Evolutionary conservation across 192 early-diverging fungal genomes (phyloP), one percentile per base, ranked within the genome.

Genomic region (Martensiomyces pterosporus): DNA sequence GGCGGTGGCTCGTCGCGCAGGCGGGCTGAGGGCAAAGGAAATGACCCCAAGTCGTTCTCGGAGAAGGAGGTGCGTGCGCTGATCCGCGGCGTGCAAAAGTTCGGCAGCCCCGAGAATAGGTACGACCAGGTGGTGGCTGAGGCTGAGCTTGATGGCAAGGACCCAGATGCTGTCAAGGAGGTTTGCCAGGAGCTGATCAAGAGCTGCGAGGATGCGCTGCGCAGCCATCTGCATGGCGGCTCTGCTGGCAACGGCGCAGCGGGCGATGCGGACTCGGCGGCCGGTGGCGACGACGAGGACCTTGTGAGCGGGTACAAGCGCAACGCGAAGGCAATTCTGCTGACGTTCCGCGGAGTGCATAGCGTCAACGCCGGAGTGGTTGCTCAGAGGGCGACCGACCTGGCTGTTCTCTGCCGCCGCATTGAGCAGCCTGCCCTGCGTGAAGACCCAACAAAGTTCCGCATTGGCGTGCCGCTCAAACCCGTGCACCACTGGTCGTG

Each of bases 51-150:
- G 39, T 64, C 57, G 14, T 60, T 97, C 25, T 76, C 78, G 6
- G 83, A 87, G 38, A 93, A 92, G 67, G 91, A 95, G 37, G 58
- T 89, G n/a, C 72, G 91, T 3, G 86, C 89, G 16, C 66, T 99
- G 24, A 75, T 83, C 36, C 82, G 84, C 18, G 84, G 82, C 3
- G 60, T 98, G 25, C 76, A 87, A 37, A 86, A 86, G 47, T 98
- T 85, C 64, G 97, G 95, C 21, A 81, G 84, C 52, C 64, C 87
- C 17, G 82, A 86, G n/a, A 45, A 73, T 35, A 85, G 91, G 14
- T 91, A 82, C 55, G 85, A 87, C 21, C 82, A 90, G 39, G 86
- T 97, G 9, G 84, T 94, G 1, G 63, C 69, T 7, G 91, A 93
- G 23, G 82, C 85, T 3, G 88, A 91, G 51, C 75, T 97, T 3